Percentiles rank a stretch among this genome's conserved stretches.
These are phyloP conservation scores for Diaporthe sp. DNA, from an alignment of 2,329 filamentous ascomycete genomes.

Conservation along the genomic window DNA sequence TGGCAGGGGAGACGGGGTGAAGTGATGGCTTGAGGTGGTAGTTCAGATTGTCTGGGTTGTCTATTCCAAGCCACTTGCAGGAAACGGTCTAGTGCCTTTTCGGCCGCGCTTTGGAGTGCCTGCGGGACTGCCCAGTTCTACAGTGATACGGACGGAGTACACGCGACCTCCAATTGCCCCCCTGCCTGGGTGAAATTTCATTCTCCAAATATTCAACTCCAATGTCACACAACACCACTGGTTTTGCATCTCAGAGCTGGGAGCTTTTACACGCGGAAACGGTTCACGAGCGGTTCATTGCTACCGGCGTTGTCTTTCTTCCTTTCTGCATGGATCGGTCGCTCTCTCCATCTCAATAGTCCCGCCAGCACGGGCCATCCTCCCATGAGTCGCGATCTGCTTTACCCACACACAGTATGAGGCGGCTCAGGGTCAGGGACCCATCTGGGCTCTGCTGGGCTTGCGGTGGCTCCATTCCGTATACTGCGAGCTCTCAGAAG, in stretches of 20 bases:
- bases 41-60: background rate
- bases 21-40: background rate
- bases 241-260: background rate
- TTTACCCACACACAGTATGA: constrained; percentile 33
- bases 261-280: background rate
- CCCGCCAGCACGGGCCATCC: constrained; percentile 27
- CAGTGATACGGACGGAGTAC: background rate
- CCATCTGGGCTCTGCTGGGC: constrained; percentile 24
- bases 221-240: background rate
- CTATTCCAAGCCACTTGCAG: background rate
- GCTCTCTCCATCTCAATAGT: background rate
- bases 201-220: background rate
- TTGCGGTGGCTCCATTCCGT: background rate
- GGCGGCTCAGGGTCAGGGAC: constrained; percentile 32
- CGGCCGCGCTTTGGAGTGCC: background rate
- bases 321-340: background rate
- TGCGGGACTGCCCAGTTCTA: background rate
- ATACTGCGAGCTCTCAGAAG: background rate
- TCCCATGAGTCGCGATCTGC: constrained; percentile 30
- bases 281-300: too few species aligned
- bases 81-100: constrained; percentile 9
- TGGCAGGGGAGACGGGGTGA: background rate
- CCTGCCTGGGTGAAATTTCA: background rate
- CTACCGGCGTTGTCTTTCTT: background rate
- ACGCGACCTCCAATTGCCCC: constrained; percentile 17